These are phyloP conservation scores for California macrophylla DNA, from an alignment of 441 rosid genomes.

Conservation along the genomic window DNA sequence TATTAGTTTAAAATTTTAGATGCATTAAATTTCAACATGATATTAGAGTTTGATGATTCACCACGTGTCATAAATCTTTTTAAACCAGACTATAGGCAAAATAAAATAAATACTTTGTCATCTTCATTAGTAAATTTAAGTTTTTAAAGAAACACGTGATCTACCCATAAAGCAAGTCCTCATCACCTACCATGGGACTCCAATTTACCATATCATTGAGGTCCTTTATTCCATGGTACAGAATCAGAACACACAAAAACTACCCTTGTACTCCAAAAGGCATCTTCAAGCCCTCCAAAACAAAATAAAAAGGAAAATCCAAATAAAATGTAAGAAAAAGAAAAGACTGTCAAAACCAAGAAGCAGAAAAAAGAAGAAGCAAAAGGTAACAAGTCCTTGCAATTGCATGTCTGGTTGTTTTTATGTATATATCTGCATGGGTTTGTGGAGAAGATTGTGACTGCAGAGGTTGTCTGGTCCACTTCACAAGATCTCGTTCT, in stretches of 20 bases:
- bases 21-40: no score
- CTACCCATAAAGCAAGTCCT: neutral
- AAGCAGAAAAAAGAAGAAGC: neutral
- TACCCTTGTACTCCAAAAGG: neutral
- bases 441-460: neutral
- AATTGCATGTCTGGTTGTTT: neutral
- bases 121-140: no score
- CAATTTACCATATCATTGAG: neutral
- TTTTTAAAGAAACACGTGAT: no score
- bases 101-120: no score
- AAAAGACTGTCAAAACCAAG: neutral
- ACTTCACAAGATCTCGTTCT: neutral
- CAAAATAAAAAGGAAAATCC: neutral
- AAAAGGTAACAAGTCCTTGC: neutral
- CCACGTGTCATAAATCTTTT: no score
- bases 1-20: no score
- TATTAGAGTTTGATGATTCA: no score
- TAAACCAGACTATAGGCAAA: no score
- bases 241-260: neutral
- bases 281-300: neutral
- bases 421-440: neutral
- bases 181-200: neutral
- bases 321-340: neutral
- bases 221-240: neutral
- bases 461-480: conserved; percentile 4